phyloP scores from a whole-genome alignment of 208 protist species.

The Leishmania mexicana region DNA sequence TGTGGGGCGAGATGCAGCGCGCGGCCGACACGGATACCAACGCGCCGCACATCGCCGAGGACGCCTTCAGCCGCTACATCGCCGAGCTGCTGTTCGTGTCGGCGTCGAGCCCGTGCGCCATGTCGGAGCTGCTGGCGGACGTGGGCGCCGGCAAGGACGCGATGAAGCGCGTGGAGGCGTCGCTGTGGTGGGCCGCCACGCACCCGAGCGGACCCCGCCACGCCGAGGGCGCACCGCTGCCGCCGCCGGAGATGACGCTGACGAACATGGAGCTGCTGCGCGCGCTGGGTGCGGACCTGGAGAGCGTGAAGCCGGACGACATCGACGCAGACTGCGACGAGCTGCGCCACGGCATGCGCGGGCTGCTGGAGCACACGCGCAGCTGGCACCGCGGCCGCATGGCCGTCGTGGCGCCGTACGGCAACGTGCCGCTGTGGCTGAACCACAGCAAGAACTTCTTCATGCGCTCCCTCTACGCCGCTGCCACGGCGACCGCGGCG shows the following conservation, averaged over 20 bases:
- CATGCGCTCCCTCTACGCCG: conserved; percentile 13
- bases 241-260: conserved; percentile 10
- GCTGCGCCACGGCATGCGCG: conserved; percentile 30
- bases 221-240: background rate
- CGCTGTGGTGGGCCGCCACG: conserved; percentile 8
- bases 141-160: conserved; percentile 7
- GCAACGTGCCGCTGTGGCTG: conserved; percentile 25
- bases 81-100: conserved; percentile 15
- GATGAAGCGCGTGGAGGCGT: conserved; percentile 15
- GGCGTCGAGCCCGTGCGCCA: conserved; percentile 3
- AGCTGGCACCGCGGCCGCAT: conserved; percentile 17
- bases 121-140: conserved; percentile 13
- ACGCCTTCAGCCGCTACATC: background rate
- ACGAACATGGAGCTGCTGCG: conserved; percentile 16
- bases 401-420: conserved; percentile 11
- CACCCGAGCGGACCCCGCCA: background rate
- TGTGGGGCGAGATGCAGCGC: conserved; percentile 24
- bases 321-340: conserved; percentile 30
- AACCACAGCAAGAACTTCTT: conserved; percentile 27
- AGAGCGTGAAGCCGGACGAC: conserved; percentile 10
- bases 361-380: conserved; percentile 18
- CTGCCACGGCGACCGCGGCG: background rate
- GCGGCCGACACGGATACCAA: background rate
- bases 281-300: conserved; percentile 13
- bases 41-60: background rate